Percentiles rank a stretch among this genome's conserved stretches.
phyloP scores from a whole-genome alignment of 2,329 filamentous ascomycete species.

The Tolypocladium paradoxum region DNA sequence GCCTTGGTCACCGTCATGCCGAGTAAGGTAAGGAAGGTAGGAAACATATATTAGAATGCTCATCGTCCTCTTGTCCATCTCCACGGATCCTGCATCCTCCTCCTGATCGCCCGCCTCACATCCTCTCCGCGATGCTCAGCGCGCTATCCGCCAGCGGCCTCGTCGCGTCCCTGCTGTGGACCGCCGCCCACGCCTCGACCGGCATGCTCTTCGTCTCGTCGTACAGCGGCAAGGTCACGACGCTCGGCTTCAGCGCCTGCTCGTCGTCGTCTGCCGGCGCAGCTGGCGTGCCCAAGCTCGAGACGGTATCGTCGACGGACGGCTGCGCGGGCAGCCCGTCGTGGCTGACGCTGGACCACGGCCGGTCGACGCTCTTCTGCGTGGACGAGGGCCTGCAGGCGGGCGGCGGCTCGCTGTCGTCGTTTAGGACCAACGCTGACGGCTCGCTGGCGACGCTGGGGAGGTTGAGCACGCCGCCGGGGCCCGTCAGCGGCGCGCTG shows the following conservation, averaged over 20 bases:
- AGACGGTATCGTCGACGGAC: constrained; percentile 28
- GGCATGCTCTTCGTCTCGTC: constrained; percentile 36
- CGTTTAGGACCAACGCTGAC: constrained; percentile 24
- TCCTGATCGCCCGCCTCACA: background rate
- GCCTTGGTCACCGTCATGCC: no score
- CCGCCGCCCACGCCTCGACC: constrained; percentile 2
- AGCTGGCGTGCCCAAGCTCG: constrained; percentile 19
- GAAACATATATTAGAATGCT: background rate
- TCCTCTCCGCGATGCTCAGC: background rate
- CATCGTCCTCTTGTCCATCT: background rate
- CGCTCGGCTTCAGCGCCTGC: constrained; percentile 27
- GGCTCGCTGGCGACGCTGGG: constrained; percentile 28
- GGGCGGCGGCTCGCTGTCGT: constrained; percentile 36
- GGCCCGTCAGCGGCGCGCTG: constrained; percentile 31
- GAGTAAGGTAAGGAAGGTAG: no score
- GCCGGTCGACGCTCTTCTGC: constrained; percentile 43
- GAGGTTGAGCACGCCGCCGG: constrained; percentile 21
- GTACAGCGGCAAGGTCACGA: constrained; percentile 36
- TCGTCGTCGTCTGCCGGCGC: background rate
- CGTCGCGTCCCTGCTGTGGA: background rate
- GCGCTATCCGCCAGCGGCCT: background rate
- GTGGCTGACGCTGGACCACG: constrained; percentile 47
- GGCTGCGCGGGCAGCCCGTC: constrained; percentile 44
- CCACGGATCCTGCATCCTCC: background rate
- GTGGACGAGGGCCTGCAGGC: constrained; percentile 43